Conservation (phyloP, 1,284 basidiomycete genomes). For the Tilletiopsis washingtonensis region DNA sequence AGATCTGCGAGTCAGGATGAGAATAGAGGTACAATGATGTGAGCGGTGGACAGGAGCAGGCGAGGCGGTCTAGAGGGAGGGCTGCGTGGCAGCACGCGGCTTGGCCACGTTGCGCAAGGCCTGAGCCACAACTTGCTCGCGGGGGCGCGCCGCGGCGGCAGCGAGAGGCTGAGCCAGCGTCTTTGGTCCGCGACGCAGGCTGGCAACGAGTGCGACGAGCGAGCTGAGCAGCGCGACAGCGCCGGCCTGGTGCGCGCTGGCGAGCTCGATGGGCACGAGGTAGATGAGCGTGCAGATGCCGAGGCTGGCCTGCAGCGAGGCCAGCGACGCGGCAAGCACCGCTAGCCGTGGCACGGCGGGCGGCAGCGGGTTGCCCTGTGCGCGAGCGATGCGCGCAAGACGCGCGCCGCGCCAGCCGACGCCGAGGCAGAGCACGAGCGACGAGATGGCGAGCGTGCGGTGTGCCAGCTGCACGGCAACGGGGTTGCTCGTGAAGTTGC, state of each 20-base stretch:
- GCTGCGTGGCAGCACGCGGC: too few relatives aligned
- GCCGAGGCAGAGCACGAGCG: constrained; percentile 14
- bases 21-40: too few relatives aligned
- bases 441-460: constrained; percentile 64
- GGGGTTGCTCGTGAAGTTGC: constrained; percentile 93
- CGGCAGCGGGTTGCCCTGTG: constrained; percentile 60
- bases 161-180: too few relatives aligned
- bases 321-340: constrained; percentile 68
- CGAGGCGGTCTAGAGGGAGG: too few relatives aligned
- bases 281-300: constrained; percentile 89
- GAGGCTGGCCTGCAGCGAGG: constrained; percentile 74
- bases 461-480: constrained; percentile 97
- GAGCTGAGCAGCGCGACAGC: constrained; percentile 80
- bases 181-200: constrained; percentile 63
- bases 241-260: constrained; percentile 89
- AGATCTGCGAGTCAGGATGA: too few relatives aligned
- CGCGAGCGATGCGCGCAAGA: constrained; percentile 55
- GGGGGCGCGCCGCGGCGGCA: too few relatives aligned
- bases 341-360: constrained; percentile 60
- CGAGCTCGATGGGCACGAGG: constrained; percentile 84
- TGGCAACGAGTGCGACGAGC: constrained; percentile 67
- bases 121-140: too few relatives aligned
- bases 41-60: too few relatives aligned
- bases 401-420: constrained; percentile 49
- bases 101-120: too few relatives aligned